phyloP scores from a whole-genome alignment of 2,329 filamentous ascomycete genomes.

The Metarhizium album region DNA sequence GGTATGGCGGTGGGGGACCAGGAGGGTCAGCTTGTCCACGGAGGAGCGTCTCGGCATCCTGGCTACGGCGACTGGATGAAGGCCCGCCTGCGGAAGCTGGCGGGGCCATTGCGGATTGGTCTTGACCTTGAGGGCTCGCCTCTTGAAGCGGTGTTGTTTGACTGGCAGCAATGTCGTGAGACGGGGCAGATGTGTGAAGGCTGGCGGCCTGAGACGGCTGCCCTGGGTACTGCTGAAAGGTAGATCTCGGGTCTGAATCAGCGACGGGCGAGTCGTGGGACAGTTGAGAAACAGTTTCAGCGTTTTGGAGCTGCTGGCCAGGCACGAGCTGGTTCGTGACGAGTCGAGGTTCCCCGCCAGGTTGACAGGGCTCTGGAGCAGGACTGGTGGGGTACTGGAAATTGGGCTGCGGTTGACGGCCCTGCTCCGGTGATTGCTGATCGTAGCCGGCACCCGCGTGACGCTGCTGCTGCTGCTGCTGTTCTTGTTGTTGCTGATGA shows the following conservation, averaged over 20 bases:
- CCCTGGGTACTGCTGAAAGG: conserved; percentile 32
- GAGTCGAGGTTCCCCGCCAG: conserved; percentile 23
- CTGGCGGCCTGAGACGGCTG: conserved; percentile 32
- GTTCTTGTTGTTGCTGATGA: too few species aligned
- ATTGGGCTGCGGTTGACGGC: conserved; percentile 12
- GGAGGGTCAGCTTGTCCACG: conserved; percentile 32
- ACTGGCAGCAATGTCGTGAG: conserved; percentile 18
- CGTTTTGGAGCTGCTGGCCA: conserved; percentile 30
- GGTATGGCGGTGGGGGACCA: conserved; percentile 40
- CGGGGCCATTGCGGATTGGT: conserved; percentile 35
- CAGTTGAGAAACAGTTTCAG: conserved; percentile 51
- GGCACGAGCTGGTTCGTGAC: conserved; percentile 25
- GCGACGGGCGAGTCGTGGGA: conserved; percentile 49
- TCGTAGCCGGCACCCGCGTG: conserved; percentile 15
- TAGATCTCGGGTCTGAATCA: conserved; percentile 34
- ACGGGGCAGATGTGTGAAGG: conserved; percentile 25
- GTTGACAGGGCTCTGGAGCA: conserved; percentile 20
- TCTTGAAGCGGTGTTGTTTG: not conserved
- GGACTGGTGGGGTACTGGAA: conserved; percentile 10
- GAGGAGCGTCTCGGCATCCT: conserved; percentile 37
- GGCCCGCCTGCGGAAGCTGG: conserved; percentile 27
- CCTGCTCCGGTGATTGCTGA: conserved; percentile 20
- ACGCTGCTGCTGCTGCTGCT: conserved; percentile 18
- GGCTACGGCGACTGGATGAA: conserved; percentile 33
- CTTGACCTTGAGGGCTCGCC: conserved; percentile 13